phyloP scores from a whole-genome alignment of 768 basidiomycete species.

The Lentinula guzmanii region DNA sequence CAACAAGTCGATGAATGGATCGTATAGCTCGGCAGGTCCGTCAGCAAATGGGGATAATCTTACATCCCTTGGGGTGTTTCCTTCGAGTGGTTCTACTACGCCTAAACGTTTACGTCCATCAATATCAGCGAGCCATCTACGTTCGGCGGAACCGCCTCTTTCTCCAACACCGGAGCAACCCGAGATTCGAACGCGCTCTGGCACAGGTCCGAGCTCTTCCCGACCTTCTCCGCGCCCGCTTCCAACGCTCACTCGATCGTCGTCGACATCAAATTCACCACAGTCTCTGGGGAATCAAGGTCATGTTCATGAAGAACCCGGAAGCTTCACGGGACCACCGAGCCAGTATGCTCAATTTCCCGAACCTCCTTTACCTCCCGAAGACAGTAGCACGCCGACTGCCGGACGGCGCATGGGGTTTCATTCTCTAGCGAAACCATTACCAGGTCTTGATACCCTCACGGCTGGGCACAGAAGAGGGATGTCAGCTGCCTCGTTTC shows the following conservation, averaged over 20 bases:
- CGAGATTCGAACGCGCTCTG: constrained; percentile 54
- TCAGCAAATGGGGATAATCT: constrained; percentile 53
- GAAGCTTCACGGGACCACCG: constrained; percentile 57
- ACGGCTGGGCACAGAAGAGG: constrained; percentile 43
- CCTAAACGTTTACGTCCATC: constrained; percentile 67
- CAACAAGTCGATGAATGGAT: constrained; percentile 57
- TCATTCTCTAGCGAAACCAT: constrained; percentile 58
- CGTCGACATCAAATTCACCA: constrained; percentile 51
- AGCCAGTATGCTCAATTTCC: constrained; percentile 69
- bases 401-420: constrained; percentile 63
- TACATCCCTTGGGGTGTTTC: constrained; percentile 38
- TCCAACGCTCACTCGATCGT: constrained; percentile 44
- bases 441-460: constrained; percentile 26
- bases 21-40: constrained; percentile 42
- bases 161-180: constrained; percentile 28
- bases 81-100: constrained; percentile 47
- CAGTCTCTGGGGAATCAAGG: constrained; percentile 29
- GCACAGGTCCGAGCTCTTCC: constrained; percentile 53
- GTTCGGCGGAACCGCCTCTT: constrained; percentile 24
- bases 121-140: constrained; percentile 71
- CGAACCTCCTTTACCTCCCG: constrained; percentile 46
- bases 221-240: constrained; percentile 36
- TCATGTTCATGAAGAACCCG: constrained; percentile 37
- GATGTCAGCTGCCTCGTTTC: constrained; percentile 45
- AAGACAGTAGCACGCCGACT: constrained; percentile 47